Evolutionary conservation across 2,329 filamentous ascomycete species (phyloP), one percentile per base, ranked within the genome.

Genomic region (Fusarium duplospermum): DNA sequence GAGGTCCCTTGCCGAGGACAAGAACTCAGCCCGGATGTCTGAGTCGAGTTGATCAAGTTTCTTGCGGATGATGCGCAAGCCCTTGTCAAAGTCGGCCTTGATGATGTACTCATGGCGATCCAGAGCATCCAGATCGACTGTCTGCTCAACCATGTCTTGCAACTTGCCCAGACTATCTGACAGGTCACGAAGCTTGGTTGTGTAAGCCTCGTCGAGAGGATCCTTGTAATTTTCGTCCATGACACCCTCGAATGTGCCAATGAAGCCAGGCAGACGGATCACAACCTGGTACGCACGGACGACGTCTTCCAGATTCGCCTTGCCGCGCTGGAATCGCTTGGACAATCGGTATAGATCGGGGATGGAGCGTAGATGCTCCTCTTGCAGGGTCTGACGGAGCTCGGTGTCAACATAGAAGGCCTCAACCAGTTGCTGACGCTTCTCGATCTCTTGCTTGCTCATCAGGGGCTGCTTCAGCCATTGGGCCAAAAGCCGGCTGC

Each of bases 41-140:
- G 91, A 87, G 72, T 92, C 92, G 31, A 98, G 86, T 79, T 92
- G 94, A 80, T 98, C 96, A 2, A 99, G 90, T 81, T 96, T 96
- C 84, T 94, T 95, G 62, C 94, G 91, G 76, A 99, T 97, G n/a
- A 94, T 91, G 20, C 93, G 91, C 40, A 99, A 87, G 64, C 92
- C 90, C 67, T 98, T 95, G 79, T 99, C 96, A 74, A 98, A 99
- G 80, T 99, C 96, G 1, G 97, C 94, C 84, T 98, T 99, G 88
- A 99, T 99, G 78, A 98, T 96, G 84, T 97, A 99, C 81, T 99
- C 96, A 80, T 99, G 96, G 75, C 96, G 95, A 79, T 99, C 96
- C 13, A 99, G 89, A 4, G 96, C 96, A 67, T 98, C 94, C 0
- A 99, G 89, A 79, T 99, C 96, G 16, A 99, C 95, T 0, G 97